Base-by-base conservation (phyloP, 352 stramenopile genomes). In the Phytophthora citricola region DNA sequence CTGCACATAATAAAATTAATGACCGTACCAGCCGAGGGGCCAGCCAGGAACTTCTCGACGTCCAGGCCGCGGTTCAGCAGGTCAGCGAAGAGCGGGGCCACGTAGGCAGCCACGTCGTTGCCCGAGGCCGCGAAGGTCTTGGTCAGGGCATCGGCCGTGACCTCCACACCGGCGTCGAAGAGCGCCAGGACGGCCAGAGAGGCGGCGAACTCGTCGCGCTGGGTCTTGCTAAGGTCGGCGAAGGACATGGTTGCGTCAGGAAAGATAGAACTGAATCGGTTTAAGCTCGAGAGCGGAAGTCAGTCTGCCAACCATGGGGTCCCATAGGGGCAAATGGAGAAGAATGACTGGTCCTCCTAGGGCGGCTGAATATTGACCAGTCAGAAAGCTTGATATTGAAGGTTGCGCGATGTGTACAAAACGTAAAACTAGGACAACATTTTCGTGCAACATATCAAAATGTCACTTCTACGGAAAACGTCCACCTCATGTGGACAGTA, bases 41-140 rank as follows among this genome's bases (percentile, higher is more conserved):
- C 87, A 59, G 87, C 89, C 36, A 96, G 81, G 82, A 94, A 92
- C 80, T 94, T 95, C 70, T 94, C 87, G 44, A 96, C 79, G 75
- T 88, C 87, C 63, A 95, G 78, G 69, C 87, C 87, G 48, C 85
- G 85, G 71, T 70, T 71, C 62, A 95, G 86, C 60, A 93, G 75
- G 71, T 94, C 86, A 31, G 89, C 83, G 72, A 93, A 96, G 69
- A 96, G 84, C 67, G 84, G 75, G 44, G 89, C 85, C 27, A 94
- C 43, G 84, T 93, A 92, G 46, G 87, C 71, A 52, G 85, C 58
- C 61, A 96, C 89, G 45, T 85, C 78, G 79, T 92, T 91, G 75
- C 79, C 79, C 72, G 89, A 92, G 67, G 89, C 86, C 63, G 76
- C 68, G 61, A 96, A 81, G 20, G 86, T 83, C 53, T 81, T 78